Percentiles rank a stretch among this genome's conserved stretches.
phyloP scores from a whole-genome alignment of 306 rosid genomes.

The Gastrolobium bilobum region DNA sequence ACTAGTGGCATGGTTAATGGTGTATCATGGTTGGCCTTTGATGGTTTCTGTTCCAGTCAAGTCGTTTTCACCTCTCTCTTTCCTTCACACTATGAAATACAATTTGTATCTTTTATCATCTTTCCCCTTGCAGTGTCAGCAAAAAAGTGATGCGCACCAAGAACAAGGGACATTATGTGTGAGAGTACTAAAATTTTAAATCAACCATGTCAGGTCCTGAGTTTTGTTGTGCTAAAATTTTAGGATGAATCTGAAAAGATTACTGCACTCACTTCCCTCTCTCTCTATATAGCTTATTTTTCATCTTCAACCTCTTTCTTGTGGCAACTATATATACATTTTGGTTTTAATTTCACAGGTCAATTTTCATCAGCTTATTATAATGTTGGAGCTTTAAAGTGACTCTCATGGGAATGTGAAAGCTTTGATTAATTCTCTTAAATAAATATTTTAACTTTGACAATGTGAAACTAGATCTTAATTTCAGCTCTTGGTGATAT shows the following conservation, averaged over 20 bases:
- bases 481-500: not conserved
- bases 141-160: constrained; percentile 74
- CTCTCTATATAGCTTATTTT: constrained; percentile 26
- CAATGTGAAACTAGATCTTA: constrained; percentile 2
- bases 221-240: constrained; percentile 34
- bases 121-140: constrained; percentile 80
- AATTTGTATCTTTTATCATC: constrained; percentile 80
- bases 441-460: not conserved
- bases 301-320: constrained; percentile 44
- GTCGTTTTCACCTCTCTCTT: constrained; percentile 80
- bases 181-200: constrained; percentile 50
- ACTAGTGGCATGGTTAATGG: constrained; percentile 41
- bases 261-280: constrained; percentile 47
- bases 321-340: constrained; percentile 29
- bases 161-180: constrained; percentile 43
- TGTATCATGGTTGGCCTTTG: constrained; percentile 54
- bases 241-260: constrained; percentile 50
- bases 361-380: constrained; percentile 13
- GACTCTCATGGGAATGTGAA: constrained; percentile 44
- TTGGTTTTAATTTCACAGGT: constrained; percentile 29
- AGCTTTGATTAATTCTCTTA: not conserved
- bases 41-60: constrained; percentile 84
- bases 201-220: constrained; percentile 66
- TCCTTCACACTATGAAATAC: constrained; percentile 36
- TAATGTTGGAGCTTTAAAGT: constrained; percentile 30